Conservation (phyloP, 352 stramenopile genomes). For the Albugo laibachii region DNA sequence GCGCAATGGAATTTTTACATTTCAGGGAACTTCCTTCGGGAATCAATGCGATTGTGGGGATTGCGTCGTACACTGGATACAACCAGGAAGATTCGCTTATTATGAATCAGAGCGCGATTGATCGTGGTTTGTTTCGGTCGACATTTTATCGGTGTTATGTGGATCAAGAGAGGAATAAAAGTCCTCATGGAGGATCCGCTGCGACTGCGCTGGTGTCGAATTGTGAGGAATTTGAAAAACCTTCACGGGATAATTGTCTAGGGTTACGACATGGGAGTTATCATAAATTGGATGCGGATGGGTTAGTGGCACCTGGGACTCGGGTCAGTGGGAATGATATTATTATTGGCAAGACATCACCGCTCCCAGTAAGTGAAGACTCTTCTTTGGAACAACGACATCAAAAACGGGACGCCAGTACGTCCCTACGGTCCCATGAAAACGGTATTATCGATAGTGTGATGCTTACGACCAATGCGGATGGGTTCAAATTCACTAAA, state of each 20-base stretch:
- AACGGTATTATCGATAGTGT: constrained; percentile 99
- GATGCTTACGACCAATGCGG: constrained; percentile 94
- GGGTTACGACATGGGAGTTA: constrained; percentile 94
- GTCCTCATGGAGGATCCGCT: constrained; percentile 31
- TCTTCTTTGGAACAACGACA: constrained; percentile 74
- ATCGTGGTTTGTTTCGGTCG: constrained; percentile 97
- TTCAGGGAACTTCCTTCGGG: constrained; percentile 96
- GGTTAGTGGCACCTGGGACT: constrained; percentile 89
- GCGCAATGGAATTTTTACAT: constrained; percentile 98
- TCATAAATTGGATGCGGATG: constrained; percentile 97
- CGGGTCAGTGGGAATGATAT: constrained; percentile 96
- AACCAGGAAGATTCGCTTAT: constrained; percentile 99
- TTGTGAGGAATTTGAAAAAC: constrained; percentile 92
- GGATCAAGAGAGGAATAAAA: constrained; percentile 84
- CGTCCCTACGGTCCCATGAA: constrained; percentile 93
- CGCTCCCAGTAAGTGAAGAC: constrained; percentile 58
- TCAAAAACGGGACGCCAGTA: constrained; percentile 95
- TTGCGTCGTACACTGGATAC: constrained; percentile 85
- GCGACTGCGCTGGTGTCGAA: constrained; percentile 35
- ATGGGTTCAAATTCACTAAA: constrained; percentile 95
- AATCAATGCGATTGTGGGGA: constrained; percentile 92
- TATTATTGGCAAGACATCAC: constrained; percentile 98
- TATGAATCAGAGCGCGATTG: constrained; percentile 99
- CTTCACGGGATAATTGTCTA: constrained; percentile 84
- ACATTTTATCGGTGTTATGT: constrained; percentile 98